Base-by-base conservation (phyloP, 805 yeast genomes). In the Yamadazyma philogaea region DNA sequence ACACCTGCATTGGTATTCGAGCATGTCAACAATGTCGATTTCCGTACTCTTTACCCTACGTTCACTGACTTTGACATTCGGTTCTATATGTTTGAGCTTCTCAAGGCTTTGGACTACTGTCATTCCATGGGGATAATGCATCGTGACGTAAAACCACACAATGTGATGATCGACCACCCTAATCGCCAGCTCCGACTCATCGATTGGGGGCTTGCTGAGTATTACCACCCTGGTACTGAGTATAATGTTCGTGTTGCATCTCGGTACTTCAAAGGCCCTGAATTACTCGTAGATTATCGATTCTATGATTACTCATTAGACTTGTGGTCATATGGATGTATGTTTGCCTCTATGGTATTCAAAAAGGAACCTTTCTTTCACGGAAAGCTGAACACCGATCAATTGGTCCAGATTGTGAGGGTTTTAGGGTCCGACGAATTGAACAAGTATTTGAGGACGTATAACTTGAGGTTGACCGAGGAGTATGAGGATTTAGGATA, bases 111-210 rank as follows among this genome's bases (percentile, higher is more conserved):
- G 49, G 95, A 90, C 66, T 89, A 77, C 63, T 83, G 87, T 42
- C 97, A 90, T 67, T 84, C 95, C 5, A 85, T 85, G 83, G 97
- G 97, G 28, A 87, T 90, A 50, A 88, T 88, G 84, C 96, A 88
- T 64, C 74, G 96, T 60, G 96, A 88, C 64, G 96, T 88, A 39
- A 88, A 88, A 60, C 96, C 96, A 8, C 96, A 88, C 62, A 88
- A 88, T 57, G 87, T 88, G 34, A 88, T 88, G 96, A 88, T 88
- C 52, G 96, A 89, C 64, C 96, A 88, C 47, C 66, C 72, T 19
- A 61, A 59, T 35, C 76, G 74, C 51, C 67, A 70, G 31, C 66
- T 89, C 56, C 76, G 91, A 53, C 75, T 89, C 43, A 89, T 89
- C 50, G 96, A 89, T 67, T 89, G 96, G 96, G 96, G 96, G 12